Evolutionary conservation across 2,329 filamentous ascomycete genomes (phyloP).

Genomic region (Saccharata proteae): DNA sequence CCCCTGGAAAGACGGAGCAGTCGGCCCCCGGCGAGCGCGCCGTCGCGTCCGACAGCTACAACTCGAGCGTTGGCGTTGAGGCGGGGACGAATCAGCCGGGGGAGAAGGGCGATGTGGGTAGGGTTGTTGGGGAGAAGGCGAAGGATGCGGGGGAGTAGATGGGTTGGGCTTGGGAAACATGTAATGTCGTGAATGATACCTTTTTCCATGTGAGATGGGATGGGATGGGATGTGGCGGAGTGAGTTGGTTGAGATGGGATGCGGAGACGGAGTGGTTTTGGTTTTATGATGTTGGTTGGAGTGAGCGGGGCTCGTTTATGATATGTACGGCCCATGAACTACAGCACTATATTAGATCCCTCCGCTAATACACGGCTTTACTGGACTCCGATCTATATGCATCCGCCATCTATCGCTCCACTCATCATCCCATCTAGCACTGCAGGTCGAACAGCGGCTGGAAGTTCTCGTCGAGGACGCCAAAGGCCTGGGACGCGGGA

Average conservation of each 20-base stretch:
- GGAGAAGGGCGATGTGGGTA: constrained; percentile 1
- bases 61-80: constrained; percentile 1
- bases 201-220: no score
- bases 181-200: no score
- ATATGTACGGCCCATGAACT: neutral
- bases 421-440: constrained; percentile 4
- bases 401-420: constrained; percentile 2
- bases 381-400: constrained; percentile 1
- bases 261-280: neutral
- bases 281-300: constrained; percentile 3
- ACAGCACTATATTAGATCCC: neutral
- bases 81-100: neutral
- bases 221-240: no score
- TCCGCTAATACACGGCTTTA: neutral
- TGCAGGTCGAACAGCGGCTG: constrained; percentile 8
- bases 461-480: constrained; percentile 9
- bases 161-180: no score
- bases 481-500: constrained; percentile 8
- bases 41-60: constrained; percentile 2
- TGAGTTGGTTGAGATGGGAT: neutral
- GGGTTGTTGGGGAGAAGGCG: constrained; percentile 2
- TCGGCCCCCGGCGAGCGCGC: neutral
- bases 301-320: neutral
- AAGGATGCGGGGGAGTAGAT: neutral
- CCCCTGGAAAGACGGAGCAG: neutral